Base-by-base conservation (phyloP, 2,329 filamentous ascomycete species). In the Diaporthe sp. region DNA sequence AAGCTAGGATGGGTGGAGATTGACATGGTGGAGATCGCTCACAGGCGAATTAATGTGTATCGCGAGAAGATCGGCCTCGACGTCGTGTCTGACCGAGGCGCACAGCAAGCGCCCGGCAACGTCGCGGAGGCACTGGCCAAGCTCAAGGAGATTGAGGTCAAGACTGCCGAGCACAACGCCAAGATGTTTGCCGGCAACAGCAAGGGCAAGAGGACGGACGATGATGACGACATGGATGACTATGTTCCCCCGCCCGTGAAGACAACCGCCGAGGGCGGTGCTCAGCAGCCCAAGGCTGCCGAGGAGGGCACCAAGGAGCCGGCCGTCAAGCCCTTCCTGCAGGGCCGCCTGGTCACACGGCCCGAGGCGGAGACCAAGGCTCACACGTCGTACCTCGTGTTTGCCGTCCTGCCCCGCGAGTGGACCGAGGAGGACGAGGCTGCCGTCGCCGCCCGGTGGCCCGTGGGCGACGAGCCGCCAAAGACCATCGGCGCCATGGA, bases 301-400 rank as follows among this genome's bases (percentile, higher is more conserved):
- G 78, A 35, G 57, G 72, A 71, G n/a, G 40, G 47, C 17, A 38
- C 13, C 47, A 70, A 70, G 28, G 73, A 76, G 17, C 38, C 64
- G 4, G 30, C 54, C 28, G 45, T 64, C 17, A 91, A 94, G 76
- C 82, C 89, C 1, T 97, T 92, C 85, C 90, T 93, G 81, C 91
- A 96, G 76, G 97, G 97, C 1, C 90, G 91, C 38, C 81, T 98
- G 54, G 89, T 95, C 40, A 95, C 97, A 79, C 90, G 95, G 33
- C 92, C 94, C 0, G 97, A 99, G 85, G 86, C 92, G 0, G 97
- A 99, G 80, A 86, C 98, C 75, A 98, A 98, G 88, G 97, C 94
- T 10, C 97, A 99, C 84, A 99, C 97, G 0, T 97, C 94, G n/a
- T 99, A 99, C 82, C 89, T 99, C 6, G 94, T 97, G 6, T 99